These are phyloP conservation scores for Annona squamosa DNA, from an alignment of 164 flowering plant genomes.

Conservation along the genomic window DNA sequence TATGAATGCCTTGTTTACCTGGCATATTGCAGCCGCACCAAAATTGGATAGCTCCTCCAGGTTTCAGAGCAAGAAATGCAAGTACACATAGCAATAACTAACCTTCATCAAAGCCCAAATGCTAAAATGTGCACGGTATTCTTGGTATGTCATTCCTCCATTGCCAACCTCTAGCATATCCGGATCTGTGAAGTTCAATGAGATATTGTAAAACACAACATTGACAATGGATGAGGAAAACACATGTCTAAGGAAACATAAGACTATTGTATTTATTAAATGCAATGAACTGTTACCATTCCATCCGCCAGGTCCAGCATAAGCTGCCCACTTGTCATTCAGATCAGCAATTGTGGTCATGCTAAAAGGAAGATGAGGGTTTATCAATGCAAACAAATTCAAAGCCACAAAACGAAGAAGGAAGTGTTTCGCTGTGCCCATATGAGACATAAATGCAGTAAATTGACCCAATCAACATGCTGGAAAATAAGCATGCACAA, in stretches of 20 bases:
- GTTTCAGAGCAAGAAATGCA: neutral
- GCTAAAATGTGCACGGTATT: constrained; percentile 90
- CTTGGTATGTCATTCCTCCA: constrained; percentile 86
- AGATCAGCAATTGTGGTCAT: constrained; percentile 88
- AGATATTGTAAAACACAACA: neutral
- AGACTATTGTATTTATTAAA: neutral
- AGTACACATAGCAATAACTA: neutral
- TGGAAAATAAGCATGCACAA: neutral
- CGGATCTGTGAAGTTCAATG: constrained; percentile 50
- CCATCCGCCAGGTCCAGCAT: constrained; percentile 99
- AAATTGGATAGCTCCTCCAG: neutral
- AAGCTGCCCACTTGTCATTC: constrained; percentile 95
- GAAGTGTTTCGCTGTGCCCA: neutral
- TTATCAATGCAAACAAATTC: constrained; percentile 6
- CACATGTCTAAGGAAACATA: neutral
- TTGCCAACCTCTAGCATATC: constrained; percentile 99
- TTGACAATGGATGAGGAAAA: neutral
- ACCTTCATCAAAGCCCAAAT: constrained; percentile 99
- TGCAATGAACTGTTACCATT: constrained; percentile 51
- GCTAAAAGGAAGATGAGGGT: constrained; percentile 29
- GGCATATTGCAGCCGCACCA: neutral
- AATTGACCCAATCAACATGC: neutral
- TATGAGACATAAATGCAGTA: neutral
- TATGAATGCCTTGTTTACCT: neutral
- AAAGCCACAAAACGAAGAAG: neutral